Conservation (phyloP, 1,284 basidiomycete genomes). For the Thecaphora thlaspeos region DNA sequence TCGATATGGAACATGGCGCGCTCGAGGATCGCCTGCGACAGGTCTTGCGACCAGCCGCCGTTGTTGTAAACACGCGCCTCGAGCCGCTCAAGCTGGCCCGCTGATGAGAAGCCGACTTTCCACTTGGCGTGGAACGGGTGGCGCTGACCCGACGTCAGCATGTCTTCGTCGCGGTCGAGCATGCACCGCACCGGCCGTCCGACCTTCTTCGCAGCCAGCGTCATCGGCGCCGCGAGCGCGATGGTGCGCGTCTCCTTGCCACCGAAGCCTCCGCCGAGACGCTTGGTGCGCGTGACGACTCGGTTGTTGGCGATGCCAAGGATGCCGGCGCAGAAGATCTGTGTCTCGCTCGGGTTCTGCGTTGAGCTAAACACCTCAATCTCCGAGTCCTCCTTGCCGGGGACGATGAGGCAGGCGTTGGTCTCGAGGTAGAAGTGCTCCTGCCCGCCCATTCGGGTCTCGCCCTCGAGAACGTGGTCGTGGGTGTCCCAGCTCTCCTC, state of each 20-base stretch:
- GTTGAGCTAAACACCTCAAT: conserved; percentile 57
- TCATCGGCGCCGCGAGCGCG: conserved; percentile 39
- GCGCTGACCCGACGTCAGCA: conserved; percentile 57
- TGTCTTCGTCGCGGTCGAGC: conserved; percentile 59
- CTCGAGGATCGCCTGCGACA: conserved; percentile 57
- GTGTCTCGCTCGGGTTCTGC: conserved; percentile 58
- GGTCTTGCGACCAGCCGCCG: conserved; percentile 57
- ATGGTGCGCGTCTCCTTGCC: conserved; percentile 55
- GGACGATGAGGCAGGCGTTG: conserved; percentile 55
- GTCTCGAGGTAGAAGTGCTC: conserved; percentile 56
- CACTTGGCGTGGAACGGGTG: conserved; percentile 58
- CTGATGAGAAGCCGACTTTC: conserved; percentile 54
- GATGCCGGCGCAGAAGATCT: conserved; percentile 55
- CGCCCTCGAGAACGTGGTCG: conserved; percentile 50
- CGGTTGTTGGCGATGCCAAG: conserved; percentile 57
- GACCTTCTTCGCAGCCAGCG: conserved; percentile 53
- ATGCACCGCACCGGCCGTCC: conserved; percentile 56
- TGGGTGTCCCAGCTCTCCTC: conserved; percentile 35
- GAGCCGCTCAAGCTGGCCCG: conserved; percentile 55
- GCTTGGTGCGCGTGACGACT: conserved; percentile 52
- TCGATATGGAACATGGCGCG: conserved; percentile 58
- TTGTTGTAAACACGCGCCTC: conserved; percentile 57
- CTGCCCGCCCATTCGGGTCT: conserved; percentile 56
- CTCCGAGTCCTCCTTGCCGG: conserved; percentile 57
- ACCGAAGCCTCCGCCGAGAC: conserved; percentile 58